Conservation (phyloP, 2,329 filamentous ascomycete species). For the Hypocrella siamensis region DNA sequence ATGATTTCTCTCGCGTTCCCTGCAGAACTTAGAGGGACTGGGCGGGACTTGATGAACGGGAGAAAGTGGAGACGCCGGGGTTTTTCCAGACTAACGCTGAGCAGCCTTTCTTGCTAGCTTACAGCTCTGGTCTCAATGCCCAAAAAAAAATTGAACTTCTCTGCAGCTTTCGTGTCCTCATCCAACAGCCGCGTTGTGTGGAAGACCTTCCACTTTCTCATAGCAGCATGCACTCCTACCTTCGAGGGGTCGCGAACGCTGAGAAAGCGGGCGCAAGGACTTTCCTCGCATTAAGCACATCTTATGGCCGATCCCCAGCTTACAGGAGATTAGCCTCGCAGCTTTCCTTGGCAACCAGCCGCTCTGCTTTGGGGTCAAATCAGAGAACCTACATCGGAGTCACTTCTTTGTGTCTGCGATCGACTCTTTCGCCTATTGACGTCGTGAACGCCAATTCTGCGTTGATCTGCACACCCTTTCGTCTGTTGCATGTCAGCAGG, state of each 20-base stretch:
- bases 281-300: conserved; percentile 18
- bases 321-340: conserved; percentile 30
- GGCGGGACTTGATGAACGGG: too few relatives aligned
- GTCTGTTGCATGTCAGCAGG: conserved; percentile 17
- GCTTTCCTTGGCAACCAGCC: conserved; percentile 13
- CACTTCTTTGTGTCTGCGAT: conserved; percentile 24
- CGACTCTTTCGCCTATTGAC: conserved; percentile 25
- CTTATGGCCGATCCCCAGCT: conserved; percentile 28
- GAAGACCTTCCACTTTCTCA: too few relatives aligned
- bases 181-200: too few relatives aligned
- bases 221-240: conserved; percentile 32
- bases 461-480: conserved; percentile 16
- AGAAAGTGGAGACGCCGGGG: too few relatives aligned
- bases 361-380: conserved; percentile 12
- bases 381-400: conserved; percentile 12
- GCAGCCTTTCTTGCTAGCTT: too few relatives aligned
- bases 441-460: too few relatives aligned
- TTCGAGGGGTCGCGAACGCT: conserved; percentile 25
- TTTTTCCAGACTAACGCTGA: too few relatives aligned
- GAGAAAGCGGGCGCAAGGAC: conserved; percentile 25
- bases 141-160: too few relatives aligned
- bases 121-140: too few relatives aligned
- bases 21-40: too few relatives aligned
- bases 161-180: too few relatives aligned
- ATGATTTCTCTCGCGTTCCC: too few relatives aligned